Evolutionary conservation across 352 stramenopile genomes (phyloP).

Genomic region (Pythium phragmiticola): DNA sequence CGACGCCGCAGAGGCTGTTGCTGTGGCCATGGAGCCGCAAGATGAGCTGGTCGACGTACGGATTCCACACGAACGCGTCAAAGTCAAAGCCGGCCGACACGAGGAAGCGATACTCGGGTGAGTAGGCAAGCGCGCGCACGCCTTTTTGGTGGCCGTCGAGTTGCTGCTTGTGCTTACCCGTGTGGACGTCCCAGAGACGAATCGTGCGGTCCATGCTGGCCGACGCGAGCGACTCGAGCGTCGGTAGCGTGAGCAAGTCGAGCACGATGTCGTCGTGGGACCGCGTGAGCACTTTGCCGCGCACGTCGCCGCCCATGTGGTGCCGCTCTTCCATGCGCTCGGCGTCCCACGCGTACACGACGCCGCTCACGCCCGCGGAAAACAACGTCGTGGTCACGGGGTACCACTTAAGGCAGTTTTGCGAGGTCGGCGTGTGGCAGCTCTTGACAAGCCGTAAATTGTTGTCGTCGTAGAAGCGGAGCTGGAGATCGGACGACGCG

Average conservation of each 20-base stretch:
- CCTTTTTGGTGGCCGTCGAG: conserved; percentile 85
- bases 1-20: conserved; percentile 81
- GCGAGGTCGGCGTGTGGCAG: conserved; percentile 78
- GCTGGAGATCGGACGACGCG: conserved; percentile 73
- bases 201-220: conserved; percentile 90
- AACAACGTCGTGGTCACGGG: conserved; percentile 66
- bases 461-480: conserved; percentile 83
- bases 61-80: conserved; percentile 88
- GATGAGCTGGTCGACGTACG: conserved; percentile 89
- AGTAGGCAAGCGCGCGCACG: conserved; percentile 79
- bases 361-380: conserved; percentile 76
- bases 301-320: conserved; percentile 70
- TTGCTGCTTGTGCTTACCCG: conserved; percentile 82
- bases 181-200: conserved; percentile 87
- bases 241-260: conserved; percentile 74
- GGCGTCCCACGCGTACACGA: conserved; percentile 85
- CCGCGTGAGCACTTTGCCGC: conserved; percentile 54
- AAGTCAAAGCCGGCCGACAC: conserved; percentile 89
- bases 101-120: conserved; percentile 83
- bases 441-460: conserved; percentile 68
- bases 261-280: conserved; percentile 89
- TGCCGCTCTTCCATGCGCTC: conserved; percentile 83
- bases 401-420: conserved; percentile 85
- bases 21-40: conserved; percentile 83
- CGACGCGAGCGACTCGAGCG: conserved; percentile 78